These are phyloP conservation scores for Bodo saltans DNA, from an alignment of 78 protist species.

Conservation along the genomic window DNA sequence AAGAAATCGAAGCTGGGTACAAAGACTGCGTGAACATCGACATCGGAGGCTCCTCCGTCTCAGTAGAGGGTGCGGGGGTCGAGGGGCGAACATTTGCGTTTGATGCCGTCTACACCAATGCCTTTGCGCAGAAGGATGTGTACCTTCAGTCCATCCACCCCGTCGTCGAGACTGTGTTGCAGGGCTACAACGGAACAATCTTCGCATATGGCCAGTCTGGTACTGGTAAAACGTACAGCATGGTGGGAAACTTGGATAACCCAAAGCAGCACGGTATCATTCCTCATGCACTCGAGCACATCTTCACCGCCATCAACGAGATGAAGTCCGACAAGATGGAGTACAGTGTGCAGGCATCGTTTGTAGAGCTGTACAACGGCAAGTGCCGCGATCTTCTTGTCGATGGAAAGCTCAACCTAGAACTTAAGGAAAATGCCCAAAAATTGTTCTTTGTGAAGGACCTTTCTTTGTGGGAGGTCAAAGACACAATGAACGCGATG, in stretches of 20 bases:
- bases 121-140: slow-evolving; percentile 26
- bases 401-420: slow-evolving; percentile 37
- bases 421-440: slow-evolving; percentile 53
- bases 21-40: not conserved
- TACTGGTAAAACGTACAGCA: slow-evolving; percentile 48
- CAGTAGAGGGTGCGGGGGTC: not conserved
- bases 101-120: slow-evolving; percentile 1
- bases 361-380: slow-evolving; percentile 69
- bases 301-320: slow-evolving; percentile 36
- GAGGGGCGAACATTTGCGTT: slow-evolving; percentile 38
- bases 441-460: slow-evolving; percentile 46
- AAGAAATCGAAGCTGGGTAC: slow-evolving; percentile 5
- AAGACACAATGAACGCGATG: slow-evolving; percentile 33
- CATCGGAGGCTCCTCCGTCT: not conserved
- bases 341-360: slow-evolving; percentile 54
- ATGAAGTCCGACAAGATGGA: not conserved
- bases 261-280: slow-evolving; percentile 47
- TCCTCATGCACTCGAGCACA: slow-evolving; percentile 55
- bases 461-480: slow-evolving; percentile 43
- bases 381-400: slow-evolving; percentile 66
- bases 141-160: slow-evolving; percentile 28
- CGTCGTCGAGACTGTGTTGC: slow-evolving; percentile 40
- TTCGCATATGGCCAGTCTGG: slow-evolving; percentile 70
- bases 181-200: slow-evolving; percentile 61
- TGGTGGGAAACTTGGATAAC: slow-evolving; percentile 32